Conservation (phyloP, 176 grass and related monocot species). For the Urochloa ruziziensis region DNA sequence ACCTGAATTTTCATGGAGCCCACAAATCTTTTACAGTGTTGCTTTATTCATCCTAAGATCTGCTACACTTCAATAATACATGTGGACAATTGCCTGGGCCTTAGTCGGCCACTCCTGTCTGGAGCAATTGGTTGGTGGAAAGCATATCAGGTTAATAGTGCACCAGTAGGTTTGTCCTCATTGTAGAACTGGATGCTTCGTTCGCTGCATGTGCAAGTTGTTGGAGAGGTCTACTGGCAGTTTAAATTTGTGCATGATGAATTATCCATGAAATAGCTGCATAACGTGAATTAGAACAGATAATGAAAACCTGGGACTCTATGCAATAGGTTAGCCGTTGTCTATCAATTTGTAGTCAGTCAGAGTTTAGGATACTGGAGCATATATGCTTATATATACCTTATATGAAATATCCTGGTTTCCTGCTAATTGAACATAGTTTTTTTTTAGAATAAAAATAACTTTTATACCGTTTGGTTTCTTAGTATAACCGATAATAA, state of each 20-base stretch:
- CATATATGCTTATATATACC: slow-evolving; percentile 15
- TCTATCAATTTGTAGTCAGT: not conserved
- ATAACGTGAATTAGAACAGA: not conserved
- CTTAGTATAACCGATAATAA: not conserved
- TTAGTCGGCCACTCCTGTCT: slow-evolving; percentile 9
- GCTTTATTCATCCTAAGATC: slow-evolving; percentile 25
- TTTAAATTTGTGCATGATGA: not conserved
- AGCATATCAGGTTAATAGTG: slow-evolving; percentile 9
- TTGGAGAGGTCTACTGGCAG: not conserved
- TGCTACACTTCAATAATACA: slow-evolving; percentile 12
- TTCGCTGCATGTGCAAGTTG: not conserved
- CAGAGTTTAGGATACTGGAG: not conserved
- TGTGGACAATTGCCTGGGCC: slow-evolving; percentile 22
- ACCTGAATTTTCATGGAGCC: slow-evolving; percentile 37
- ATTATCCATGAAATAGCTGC: not conserved
- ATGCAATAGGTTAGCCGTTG: slow-evolving; percentile 2
- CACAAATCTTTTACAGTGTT: slow-evolving; percentile 37
- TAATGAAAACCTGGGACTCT: not conserved
- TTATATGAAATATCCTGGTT: not conserved
- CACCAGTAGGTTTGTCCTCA: slow-evolving; percentile 1
- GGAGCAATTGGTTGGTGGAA: slow-evolving; percentile 13
- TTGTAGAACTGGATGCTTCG: slow-evolving; percentile 2
- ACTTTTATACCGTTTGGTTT: not conserved
- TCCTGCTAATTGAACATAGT: not conserved
- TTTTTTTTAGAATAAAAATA: not conserved